A percentile compares a stretch with the other conserved stretches of the same genome.
Conservation (phyloP, 2,329 filamentous ascomycete genomes). For the Nigrograna mackinnonii region DNA sequence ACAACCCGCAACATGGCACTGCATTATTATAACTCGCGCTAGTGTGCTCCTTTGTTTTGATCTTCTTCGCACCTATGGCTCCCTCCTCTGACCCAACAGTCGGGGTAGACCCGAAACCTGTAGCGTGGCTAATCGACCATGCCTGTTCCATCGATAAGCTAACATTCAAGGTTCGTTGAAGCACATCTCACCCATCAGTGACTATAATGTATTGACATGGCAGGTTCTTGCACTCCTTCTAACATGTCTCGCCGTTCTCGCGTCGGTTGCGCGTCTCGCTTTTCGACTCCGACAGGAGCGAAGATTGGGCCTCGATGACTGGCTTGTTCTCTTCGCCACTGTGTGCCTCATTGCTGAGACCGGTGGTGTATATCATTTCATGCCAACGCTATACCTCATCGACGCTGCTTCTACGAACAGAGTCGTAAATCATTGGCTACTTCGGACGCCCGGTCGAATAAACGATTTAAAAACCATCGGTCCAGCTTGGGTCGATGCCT, state of each 20-base stretch:
- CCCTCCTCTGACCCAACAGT: too few relatives aligned
- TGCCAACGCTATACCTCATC: conserved; percentile 6
- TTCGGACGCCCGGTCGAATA: neutral
- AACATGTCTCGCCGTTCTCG: conserved; percentile 6
- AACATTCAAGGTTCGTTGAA: conserved; percentile 9
- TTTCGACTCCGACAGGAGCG: conserved; percentile 10
- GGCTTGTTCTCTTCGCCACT: conserved; percentile 11
- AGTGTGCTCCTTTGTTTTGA: too few relatives aligned
- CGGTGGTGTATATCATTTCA: conserved; percentile 9
- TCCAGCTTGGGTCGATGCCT: conserved; percentile 3
- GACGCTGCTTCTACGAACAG: conserved; percentile 6
- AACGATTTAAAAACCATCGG: neutral
- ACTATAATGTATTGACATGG: neutral
- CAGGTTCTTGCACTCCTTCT: conserved; percentile 9
- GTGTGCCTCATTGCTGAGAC: conserved; percentile 11
- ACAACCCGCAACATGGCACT: too few relatives aligned
- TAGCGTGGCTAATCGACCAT: conserved; percentile 13
- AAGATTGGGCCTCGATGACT: conserved; percentile 10
- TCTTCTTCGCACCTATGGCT: too few relatives aligned
- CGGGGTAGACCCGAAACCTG: too few relatives aligned
- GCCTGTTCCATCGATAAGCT: conserved; percentile 9
- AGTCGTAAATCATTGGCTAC: conserved; percentile 1
- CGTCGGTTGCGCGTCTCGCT: conserved; percentile 8
- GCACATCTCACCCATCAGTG: neutral
- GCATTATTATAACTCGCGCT: too few relatives aligned